Evolutionary conservation across 129 eudicot species (phyloP).

Genomic region (Escallonia rubra): DNA sequence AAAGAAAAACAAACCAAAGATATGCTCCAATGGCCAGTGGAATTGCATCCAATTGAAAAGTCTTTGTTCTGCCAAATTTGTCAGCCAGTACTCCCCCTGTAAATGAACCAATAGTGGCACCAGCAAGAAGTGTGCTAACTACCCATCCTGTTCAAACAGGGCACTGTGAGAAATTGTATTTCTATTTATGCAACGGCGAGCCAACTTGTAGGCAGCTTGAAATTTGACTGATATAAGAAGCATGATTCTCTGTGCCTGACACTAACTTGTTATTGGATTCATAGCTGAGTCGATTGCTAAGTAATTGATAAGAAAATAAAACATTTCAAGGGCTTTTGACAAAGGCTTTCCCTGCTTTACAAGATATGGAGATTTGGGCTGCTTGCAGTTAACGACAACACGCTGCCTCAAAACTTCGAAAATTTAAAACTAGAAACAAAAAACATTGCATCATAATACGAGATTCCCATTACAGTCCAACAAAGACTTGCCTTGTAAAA

Average conservation of each 20-base stretch:
- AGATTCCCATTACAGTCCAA: not conserved
- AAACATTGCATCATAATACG: not conserved
- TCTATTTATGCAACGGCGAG: not conserved
- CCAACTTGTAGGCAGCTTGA: not conserved
- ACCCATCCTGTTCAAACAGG: constrained; percentile 64
- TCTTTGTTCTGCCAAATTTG: constrained; percentile 75
- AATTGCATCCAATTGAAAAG: constrained; percentile 77
- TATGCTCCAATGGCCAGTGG: constrained; percentile 87
- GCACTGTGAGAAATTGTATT: not conserved
- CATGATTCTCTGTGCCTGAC: not conserved
- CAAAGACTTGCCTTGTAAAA: constrained; percentile 64
- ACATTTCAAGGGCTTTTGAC: not conserved
- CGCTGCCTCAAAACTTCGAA: not conserved
- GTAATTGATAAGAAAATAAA: not conserved
- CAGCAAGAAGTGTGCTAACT: constrained; percentile 93
- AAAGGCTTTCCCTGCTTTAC: not conserved
- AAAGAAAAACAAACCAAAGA: constrained; percentile 58
- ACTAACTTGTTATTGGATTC: not conserved
- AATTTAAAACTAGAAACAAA: too few relatives aligned
- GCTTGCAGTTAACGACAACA: not conserved
- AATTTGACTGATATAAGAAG: not conserved
- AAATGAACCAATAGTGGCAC: constrained; percentile 93
- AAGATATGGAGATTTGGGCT: not conserved
- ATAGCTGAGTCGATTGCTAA: not conserved
- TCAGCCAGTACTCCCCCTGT: constrained; percentile 95